A percentile compares a stretch with the other conserved stretches of the same genome.
These are phyloP conservation scores for Manihot esculenta DNA, from an alignment of 441 rosid genomes.

Conservation along the genomic window DNA sequence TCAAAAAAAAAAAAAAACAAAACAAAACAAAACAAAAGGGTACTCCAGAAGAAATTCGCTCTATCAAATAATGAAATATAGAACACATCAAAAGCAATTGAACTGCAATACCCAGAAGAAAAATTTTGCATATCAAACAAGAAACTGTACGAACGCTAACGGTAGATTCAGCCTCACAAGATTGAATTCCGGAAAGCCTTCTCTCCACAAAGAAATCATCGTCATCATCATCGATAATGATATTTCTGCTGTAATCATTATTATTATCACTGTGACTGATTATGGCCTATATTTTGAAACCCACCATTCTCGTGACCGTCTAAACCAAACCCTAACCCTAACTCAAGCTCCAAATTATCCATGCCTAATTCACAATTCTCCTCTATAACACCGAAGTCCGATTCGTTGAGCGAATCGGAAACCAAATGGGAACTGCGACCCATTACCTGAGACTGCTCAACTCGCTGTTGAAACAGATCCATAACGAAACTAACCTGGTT, in stretches of 20 bases:
- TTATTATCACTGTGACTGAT: conserved; percentile 19
- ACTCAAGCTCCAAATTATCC: conserved; percentile 45
- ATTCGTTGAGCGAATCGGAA: conserved; percentile 39
- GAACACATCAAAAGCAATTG: too few relatives aligned
- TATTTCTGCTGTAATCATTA: conserved; percentile 19
- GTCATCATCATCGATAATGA: conserved; percentile 29
- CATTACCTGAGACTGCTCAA: conserved; percentile 60
- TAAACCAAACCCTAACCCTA: conserved; percentile 54
- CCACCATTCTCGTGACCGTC: conserved; percentile 32
- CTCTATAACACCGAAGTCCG: conserved; percentile 50
- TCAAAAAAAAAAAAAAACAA: too few relatives aligned
- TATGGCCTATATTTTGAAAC: conserved; percentile 23
- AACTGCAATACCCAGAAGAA: too few relatives aligned
- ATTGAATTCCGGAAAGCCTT: conserved; percentile 37
- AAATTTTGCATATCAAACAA: too few relatives aligned
- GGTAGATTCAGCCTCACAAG: too few relatives aligned
- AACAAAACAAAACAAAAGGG: too few relatives aligned
- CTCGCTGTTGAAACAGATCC: conserved; percentile 86
- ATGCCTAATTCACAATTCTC: conserved; percentile 34
- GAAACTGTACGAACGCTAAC: too few relatives aligned
- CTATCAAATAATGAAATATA: too few relatives aligned
- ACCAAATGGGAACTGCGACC: conserved; percentile 23
- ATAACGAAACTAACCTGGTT: conserved; percentile 65
- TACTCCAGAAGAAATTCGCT: too few relatives aligned
- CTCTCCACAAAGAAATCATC: conserved; percentile 54